Conservation (phyloP, 164 flowering plant genomes). For the Buxus sempervirens region DNA sequence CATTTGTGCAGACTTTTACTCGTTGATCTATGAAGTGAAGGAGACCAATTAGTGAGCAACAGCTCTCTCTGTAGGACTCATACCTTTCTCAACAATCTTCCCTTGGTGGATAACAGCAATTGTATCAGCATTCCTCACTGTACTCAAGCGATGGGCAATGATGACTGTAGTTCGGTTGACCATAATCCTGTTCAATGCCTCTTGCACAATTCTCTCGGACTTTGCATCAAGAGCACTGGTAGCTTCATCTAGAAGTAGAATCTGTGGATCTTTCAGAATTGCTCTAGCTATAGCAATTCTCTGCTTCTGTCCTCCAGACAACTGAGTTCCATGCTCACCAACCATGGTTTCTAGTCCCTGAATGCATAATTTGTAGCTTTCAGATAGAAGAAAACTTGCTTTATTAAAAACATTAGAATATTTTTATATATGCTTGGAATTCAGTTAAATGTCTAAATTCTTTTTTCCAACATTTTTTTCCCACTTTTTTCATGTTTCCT, state of each 20-base stretch:
- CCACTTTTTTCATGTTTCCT: not conserved
- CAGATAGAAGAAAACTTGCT: not conserved
- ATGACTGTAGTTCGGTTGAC: constrained; percentile 53
- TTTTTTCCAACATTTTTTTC: too few species aligned
- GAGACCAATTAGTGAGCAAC: not conserved
- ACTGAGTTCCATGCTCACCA: constrained; percentile 79
- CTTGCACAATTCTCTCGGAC: constrained; percentile 62
- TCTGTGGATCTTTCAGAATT: constrained; percentile 36
- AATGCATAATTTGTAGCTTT: not conserved
- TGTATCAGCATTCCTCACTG: constrained; percentile 58
- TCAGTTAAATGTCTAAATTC: not conserved
- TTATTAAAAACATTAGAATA: not conserved
- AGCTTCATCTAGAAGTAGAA: constrained; percentile 66
- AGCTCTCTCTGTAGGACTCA: not conserved
- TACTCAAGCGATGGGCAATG: constrained; percentile 63
- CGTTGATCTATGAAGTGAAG: not conserved
- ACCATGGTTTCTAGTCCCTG: constrained; percentile 76
- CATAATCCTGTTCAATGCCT: constrained; percentile 63
- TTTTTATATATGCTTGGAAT: not conserved
- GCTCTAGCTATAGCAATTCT: constrained; percentile 80
- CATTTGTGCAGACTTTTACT: too few species aligned
- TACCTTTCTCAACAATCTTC: constrained; percentile 65
- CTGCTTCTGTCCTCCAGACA: constrained; percentile 87
- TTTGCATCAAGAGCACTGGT: constrained; percentile 75
- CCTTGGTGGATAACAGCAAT: constrained; percentile 64